phyloP scores from a whole-genome alignment of 371 early-diverging fungal species.

The Gilbertella persicaria region DNA sequence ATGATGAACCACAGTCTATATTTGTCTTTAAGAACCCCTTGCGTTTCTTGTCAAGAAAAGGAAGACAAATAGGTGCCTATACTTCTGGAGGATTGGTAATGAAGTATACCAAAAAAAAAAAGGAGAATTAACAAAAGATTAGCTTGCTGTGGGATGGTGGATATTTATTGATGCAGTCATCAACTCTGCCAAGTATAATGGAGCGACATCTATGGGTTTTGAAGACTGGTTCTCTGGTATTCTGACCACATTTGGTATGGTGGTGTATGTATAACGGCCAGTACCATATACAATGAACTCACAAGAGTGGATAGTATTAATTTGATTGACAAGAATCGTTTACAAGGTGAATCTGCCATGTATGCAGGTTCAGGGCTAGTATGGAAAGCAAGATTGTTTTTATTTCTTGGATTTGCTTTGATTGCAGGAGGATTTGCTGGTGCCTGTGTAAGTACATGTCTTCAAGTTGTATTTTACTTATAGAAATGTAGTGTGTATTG shows the following conservation, averaged over 20 bases:
- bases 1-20: slow-evolving; percentile 47
- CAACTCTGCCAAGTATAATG: slow-evolving; percentile 38
- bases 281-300: not conserved
- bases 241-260: slow-evolving; percentile 73
- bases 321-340: slow-evolving; percentile 54
- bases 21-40: slow-evolving; percentile 47
- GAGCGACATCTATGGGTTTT: slow-evolving; percentile 55
- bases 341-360: slow-evolving; percentile 57
- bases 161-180: slow-evolving; percentile 74
- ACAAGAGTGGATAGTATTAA: slow-evolving; percentile 43
- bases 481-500: slow-evolving; percentile 59
- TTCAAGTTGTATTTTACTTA: not conserved
- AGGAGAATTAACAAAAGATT: not conserved
- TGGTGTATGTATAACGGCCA: slow-evolving; percentile 58
- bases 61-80: slow-evolving; percentile 54
- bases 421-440: slow-evolving; percentile 81
- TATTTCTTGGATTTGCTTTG: slow-evolving; percentile 80
- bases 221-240: slow-evolving; percentile 85
- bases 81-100: slow-evolving; percentile 57
- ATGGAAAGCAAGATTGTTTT: slow-evolving; percentile 70
- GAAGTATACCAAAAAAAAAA: not conserved
- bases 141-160: slow-evolving; percentile 89
- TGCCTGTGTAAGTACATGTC: slow-evolving; percentile 59
- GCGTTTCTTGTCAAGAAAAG: slow-evolving; percentile 50
- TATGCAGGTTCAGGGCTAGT: slow-evolving; percentile 51